Base-by-base conservation (phyloP, 495 filamentous ascomycete genomes). In the Aspergillus baeticus region DNA sequence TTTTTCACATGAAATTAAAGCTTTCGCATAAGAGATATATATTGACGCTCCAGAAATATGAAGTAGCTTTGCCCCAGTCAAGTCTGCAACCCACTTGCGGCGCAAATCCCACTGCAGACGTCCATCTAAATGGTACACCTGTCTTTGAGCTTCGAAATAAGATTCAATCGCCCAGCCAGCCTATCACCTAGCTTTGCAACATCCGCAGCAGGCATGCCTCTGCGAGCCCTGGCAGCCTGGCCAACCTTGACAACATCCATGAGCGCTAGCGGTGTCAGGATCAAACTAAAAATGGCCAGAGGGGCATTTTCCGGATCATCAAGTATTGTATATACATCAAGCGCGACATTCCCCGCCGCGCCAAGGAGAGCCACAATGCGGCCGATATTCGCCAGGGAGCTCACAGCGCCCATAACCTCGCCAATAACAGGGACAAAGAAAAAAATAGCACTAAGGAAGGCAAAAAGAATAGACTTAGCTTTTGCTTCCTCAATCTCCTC, bases 271-370 rank as follows among this genome's bases (percentile, higher is more conserved):
- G 54, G 54, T 1, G 54, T 7, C 3, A 56, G 44, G 6, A 56
- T 23, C 33, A 49, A n/a, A 8, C 54, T 0, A 15, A 56, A 48
- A 11, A 56, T 56, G 8, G 54, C 54, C 44, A 56, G 44, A 0
- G 33, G 43, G 0, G 33, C 54, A 38, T 56, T 56, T 1, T 26
- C 43, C 14, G 14, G 14, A 21, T 56, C 54, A 20, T 56, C 36
- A 3, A 56, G n/a, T 6, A 56, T 14, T 0, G 43, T 56, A 18
- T 56, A 56, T 14, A 56, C 29, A 29, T 56, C 54, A 7, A 57
- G 14, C 0, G 38, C 55, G 1, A n/a, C 47, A 43, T 51, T 57
- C 7, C 55, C 47, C 2, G 45, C n/a, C 10, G 39, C 55, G 23
- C 56, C 49, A 11, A 44, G 21, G 1, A 58, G 8, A 0, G 56